Evolutionary conservation across 176 grass and related monocot genomes (phyloP).

Genomic region (Themeda triandra): DNA sequence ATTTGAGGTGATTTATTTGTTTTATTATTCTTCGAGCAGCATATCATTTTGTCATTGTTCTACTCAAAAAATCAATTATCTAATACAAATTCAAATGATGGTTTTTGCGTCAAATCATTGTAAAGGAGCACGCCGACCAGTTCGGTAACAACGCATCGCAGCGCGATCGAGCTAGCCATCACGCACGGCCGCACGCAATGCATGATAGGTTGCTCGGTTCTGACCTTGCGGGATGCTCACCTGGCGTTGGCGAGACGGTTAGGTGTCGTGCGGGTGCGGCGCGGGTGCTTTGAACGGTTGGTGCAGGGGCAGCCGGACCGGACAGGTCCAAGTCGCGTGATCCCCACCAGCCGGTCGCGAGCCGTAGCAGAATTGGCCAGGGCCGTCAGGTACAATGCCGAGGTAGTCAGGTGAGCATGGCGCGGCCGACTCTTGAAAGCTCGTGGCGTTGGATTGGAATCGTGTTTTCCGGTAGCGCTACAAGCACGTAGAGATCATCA

Average conservation of each 20-base stretch:
- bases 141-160: too few relatives aligned
- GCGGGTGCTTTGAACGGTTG: not conserved
- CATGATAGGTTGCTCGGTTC: too few relatives aligned
- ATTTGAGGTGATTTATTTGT: too few relatives aligned
- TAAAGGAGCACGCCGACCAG: too few relatives aligned
- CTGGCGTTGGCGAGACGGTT: not conserved
- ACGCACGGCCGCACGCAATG: too few relatives aligned
- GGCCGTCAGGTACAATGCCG: not conserved
- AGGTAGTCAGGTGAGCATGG: not conserved
- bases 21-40: too few relatives aligned
- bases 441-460: not conserved
- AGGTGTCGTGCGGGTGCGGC: not conserved
- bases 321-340: not conserved
- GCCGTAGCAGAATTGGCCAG: not conserved
- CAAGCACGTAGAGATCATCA: not conserved
- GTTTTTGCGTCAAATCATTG: too few relatives aligned
- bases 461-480: not conserved
- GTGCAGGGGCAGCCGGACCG: not conserved
- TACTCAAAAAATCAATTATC: too few relatives aligned
- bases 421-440: not conserved
- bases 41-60: too few relatives aligned
- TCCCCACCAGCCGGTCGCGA: constrained; percentile 11
- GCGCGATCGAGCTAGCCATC: too few relatives aligned
- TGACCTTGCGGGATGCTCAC: too few relatives aligned
- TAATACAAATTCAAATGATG: too few relatives aligned